A percentile compares a stretch with the other conserved stretches of the same genome.
These are phyloP conservation scores for Sordariomycetes sp. DNA, from an alignment of 2,329 filamentous ascomycete species.

Conservation along the genomic window DNA sequence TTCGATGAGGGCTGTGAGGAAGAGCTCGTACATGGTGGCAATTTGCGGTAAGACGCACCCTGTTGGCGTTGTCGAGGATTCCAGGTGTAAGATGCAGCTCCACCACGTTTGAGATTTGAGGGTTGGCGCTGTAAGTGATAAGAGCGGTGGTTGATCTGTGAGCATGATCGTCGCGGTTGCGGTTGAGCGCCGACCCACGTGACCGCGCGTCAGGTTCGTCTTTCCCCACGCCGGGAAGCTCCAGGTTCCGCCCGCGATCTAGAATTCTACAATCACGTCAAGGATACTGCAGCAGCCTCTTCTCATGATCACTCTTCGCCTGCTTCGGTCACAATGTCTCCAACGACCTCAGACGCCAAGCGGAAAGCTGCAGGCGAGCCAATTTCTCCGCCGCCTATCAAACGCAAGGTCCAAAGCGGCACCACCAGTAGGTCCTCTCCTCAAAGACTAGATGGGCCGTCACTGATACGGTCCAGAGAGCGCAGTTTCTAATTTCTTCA, in stretches of 20 bases:
- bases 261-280: too few relatives aligned
- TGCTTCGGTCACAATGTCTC: constrained; percentile 12
- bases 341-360: constrained; percentile 19
- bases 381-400: constrained; percentile 44
- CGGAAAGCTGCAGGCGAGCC: constrained; percentile 27
- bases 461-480: constrained; percentile 37
- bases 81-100: not conserved
- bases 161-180: too few relatives aligned
- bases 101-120: not conserved
- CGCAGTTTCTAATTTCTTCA: constrained; percentile 80
- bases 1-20: constrained; percentile 43
- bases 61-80: too few relatives aligned
- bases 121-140: too few relatives aligned
- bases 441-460: not conserved
- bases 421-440: constrained; percentile 34
- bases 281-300: not conserved
- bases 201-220: constrained; percentile 17
- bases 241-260: too few relatives aligned
- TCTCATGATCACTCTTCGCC: constrained; percentile 1
- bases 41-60: too few relatives aligned
- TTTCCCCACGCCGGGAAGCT: not conserved
- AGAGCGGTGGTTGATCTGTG: too few relatives aligned
- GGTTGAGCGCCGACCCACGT: too few relatives aligned
- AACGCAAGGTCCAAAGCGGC: constrained; percentile 40
- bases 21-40: constrained; percentile 50